A percentile compares a stretch with the other conserved stretches of the same genome.
Conservation (phyloP, 306 rosid genomes). For the Prunus davidiana region DNA sequence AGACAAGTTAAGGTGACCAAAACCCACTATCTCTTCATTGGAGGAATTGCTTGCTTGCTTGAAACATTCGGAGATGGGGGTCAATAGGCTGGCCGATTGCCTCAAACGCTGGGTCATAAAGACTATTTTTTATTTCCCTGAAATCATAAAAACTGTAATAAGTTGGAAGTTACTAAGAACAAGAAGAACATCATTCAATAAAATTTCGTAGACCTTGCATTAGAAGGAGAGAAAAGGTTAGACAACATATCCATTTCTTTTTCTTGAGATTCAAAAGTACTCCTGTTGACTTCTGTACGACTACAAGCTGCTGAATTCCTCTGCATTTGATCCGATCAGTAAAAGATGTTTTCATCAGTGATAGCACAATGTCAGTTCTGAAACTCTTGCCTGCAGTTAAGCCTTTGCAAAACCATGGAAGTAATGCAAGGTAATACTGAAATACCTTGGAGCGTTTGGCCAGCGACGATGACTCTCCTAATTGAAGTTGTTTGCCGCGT, state of each 20-base stretch:
- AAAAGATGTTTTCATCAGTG: not conserved
- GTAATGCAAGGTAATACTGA: not conserved
- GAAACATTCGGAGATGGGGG: conserved; percentile 37
- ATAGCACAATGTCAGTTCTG: not conserved
- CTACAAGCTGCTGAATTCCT: not conserved
- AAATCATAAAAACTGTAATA: not conserved
- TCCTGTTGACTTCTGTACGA: not conserved
- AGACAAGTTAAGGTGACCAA: not conserved
- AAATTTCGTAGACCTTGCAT: conserved; percentile 12
- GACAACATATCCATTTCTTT: not conserved
- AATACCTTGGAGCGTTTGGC: conserved; percentile 27
- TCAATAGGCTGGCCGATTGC: conserved; percentile 33
- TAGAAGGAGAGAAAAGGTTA: not conserved
- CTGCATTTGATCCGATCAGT: not conserved
- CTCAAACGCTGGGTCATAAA: conserved; percentile 30
- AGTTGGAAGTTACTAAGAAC: not conserved
- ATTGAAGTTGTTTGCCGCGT: not conserved
- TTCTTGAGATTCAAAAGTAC: not conserved
- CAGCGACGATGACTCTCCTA: conserved; percentile 1
- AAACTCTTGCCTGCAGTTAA: not conserved
- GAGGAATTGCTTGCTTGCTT: not conserved
- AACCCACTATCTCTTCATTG: not conserved
- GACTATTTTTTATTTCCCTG: conserved; percentile 16
- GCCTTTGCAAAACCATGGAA: not conserved
- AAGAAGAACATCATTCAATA: not conserved